These are phyloP conservation scores for Firmiana major DNA, from an alignment of 345 rosid genomes.

Conservation along the genomic window DNA sequence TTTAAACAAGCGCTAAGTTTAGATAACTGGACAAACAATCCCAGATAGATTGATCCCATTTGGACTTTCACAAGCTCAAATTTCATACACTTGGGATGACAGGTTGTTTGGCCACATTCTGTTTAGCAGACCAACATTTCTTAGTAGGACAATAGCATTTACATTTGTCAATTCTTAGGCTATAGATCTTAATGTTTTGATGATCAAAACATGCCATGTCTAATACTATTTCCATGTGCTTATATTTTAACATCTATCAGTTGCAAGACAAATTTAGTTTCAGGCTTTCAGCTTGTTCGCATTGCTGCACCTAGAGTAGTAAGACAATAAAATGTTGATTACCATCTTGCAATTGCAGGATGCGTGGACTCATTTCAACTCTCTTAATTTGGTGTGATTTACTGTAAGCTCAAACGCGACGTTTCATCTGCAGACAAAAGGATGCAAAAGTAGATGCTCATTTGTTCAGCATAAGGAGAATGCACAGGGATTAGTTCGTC, in stretches of 20 bases:
- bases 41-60: not conserved
- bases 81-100: conserved; percentile 17
- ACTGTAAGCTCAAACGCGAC: not conserved
- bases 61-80: not conserved
- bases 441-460: not conserved
- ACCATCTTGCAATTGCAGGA: conserved; percentile 40
- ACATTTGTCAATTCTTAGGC: not conserved
- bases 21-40: not conserved
- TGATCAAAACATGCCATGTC: not conserved
- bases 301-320: not conserved
- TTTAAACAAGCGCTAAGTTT: not conserved
- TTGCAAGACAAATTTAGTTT: conserved; percentile 1
- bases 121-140: not conserved
- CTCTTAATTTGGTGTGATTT: conserved; percentile 45
- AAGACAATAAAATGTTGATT: conserved; percentile 4
- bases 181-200: not conserved
- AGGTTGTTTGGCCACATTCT: not conserved
- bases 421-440: not conserved
- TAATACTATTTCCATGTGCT: conserved; percentile 12
- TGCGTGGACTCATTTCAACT: conserved; percentile 82
- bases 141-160: not conserved
- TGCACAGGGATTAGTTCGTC: not conserved
- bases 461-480: not conserved
- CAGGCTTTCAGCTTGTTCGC: not conserved
- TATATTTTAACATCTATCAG: not conserved